Evolutionary conservation across 2,329 filamentous ascomycete species (phyloP).

Genomic region (Verticillium isaacii): DNA sequence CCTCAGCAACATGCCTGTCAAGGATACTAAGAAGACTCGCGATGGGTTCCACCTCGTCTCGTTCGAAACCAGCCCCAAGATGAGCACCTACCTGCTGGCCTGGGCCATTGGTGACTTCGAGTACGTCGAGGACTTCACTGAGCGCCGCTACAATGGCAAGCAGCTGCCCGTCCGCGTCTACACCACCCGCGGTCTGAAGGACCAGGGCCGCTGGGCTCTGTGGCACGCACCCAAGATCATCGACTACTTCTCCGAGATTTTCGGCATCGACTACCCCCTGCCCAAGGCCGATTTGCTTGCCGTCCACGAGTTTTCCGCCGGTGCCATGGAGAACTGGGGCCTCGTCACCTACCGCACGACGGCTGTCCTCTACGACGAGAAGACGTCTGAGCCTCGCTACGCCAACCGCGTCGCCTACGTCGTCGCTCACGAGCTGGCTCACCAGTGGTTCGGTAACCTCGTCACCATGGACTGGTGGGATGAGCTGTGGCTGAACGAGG

Average conservation of each 20-base stretch:
- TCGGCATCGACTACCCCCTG: constrained; percentile 86
- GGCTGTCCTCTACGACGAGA: constrained; percentile 91
- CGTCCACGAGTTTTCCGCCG: constrained; percentile 85
- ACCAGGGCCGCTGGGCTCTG: constrained; percentile 84
- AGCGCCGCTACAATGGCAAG: constrained; percentile 86
- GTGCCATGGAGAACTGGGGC: constrained; percentile 96
- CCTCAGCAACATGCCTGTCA: constrained; percentile 93
- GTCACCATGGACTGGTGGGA: constrained; percentile 98
- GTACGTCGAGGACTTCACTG: constrained; percentile 87
- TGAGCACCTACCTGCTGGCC: constrained; percentile 87
- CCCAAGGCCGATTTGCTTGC: constrained; percentile 89
- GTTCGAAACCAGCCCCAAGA: constrained; percentile 80
- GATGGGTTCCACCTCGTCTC: constrained; percentile 68
- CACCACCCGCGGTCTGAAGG: constrained; percentile 88
- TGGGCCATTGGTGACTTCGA: constrained; percentile 98
- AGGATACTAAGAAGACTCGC: constrained; percentile 53
- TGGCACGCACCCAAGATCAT: constrained; percentile 90
- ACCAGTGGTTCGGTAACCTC: constrained; percentile 94
- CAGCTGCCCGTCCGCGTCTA: constrained; percentile 91
- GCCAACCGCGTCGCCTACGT: constrained; percentile 95
- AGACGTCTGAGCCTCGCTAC: constrained; percentile 83
- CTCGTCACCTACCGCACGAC: constrained; percentile 95
- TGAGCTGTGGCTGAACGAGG: constrained; percentile 91
- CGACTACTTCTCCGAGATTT: constrained; percentile 95
- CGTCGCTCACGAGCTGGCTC: constrained; percentile 94